phyloP scores from a whole-genome alignment of 2,329 filamentous ascomycete species.

The Fusarium xyrophilum region DNA sequence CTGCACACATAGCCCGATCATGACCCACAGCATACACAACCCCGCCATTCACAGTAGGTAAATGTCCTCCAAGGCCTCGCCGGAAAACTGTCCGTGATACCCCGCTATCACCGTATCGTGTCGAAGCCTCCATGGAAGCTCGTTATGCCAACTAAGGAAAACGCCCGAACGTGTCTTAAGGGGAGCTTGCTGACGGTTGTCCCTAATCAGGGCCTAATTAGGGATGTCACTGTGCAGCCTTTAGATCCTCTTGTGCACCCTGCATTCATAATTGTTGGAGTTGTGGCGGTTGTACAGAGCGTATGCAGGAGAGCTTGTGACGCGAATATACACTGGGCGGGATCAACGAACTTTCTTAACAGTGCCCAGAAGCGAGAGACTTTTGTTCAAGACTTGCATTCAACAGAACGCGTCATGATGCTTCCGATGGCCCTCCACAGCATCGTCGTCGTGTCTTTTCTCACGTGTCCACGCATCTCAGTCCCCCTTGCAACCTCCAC shows the following conservation, averaged over 20 bases:
- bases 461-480: slow-evolving; percentile 44
- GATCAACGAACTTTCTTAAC: slow-evolving; percentile 15
- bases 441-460: slow-evolving; percentile 36
- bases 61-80: slow-evolving; percentile 15
- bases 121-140: slow-evolving; percentile 42
- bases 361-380: slow-evolving; percentile 12
- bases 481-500: slow-evolving; percentile 38
- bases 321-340: slow-evolving; percentile 7
- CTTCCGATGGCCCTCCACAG: slow-evolving; percentile 27
- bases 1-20: slow-evolving; percentile 34
- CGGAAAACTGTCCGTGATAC: slow-evolving; percentile 36
- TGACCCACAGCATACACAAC: slow-evolving; percentile 29
- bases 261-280: slow-evolving; percentile 2
- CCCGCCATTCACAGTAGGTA: slow-evolving; percentile 34
- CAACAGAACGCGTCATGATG: slow-evolving; percentile 37
- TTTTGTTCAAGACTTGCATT: slow-evolving; percentile 20
- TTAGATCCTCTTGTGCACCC: slow-evolving; percentile 10
- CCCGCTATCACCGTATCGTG: slow-evolving; percentile 38
- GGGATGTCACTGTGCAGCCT: slow-evolving; percentile 17
- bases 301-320: slow-evolving; percentile 18
- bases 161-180: slow-evolving; percentile 26
- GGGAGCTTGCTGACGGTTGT: slow-evolving; percentile 21
- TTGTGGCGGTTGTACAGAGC: slow-evolving; percentile 8
- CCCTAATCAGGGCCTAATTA: slow-evolving; percentile 13
- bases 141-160: slow-evolving; percentile 38